Evolutionary conservation across 257 asterid species (phyloP).

Genomic region (Leptodermis oblonga): DNA sequence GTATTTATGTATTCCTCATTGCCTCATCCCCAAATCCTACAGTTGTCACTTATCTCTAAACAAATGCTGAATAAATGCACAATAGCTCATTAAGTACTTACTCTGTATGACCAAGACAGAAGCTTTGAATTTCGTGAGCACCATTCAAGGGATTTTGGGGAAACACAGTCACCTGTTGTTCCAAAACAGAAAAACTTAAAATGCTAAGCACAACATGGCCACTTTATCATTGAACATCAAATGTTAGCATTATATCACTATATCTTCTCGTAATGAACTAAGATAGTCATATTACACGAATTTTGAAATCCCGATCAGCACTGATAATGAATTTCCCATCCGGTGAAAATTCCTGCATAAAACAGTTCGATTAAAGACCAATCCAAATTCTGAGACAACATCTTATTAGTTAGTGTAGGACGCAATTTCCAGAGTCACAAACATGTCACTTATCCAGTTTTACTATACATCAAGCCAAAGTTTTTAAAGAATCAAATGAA

Average conservation of each 20-base stretch:
- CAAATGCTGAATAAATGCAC: no score
- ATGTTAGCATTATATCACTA: constrained; percentile 4
- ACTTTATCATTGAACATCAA: background rate
- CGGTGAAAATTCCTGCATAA: constrained; percentile 82
- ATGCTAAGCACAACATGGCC: background rate
- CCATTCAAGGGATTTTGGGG: constrained; percentile 72
- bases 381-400: background rate
- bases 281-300: constrained; percentile 54
- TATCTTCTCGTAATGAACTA: background rate
- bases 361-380: background rate
- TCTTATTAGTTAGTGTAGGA: background rate
- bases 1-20: no score
- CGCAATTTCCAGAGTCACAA: background rate
- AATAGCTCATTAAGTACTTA: constrained; percentile 29
- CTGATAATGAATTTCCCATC: constrained; percentile 66
- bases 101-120: constrained; percentile 97
- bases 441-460: background rate
- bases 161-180: constrained; percentile 65
- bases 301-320: constrained; percentile 95
- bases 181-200: constrained; percentile 15
- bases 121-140: constrained; percentile 80
- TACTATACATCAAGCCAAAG: background rate
- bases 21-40: no score
- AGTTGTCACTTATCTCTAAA: background rate
- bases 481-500: no score